Base-by-base conservation (phyloP, 2,329 filamentous ascomycete genomes). In the Clonostachys sp. region DNA sequence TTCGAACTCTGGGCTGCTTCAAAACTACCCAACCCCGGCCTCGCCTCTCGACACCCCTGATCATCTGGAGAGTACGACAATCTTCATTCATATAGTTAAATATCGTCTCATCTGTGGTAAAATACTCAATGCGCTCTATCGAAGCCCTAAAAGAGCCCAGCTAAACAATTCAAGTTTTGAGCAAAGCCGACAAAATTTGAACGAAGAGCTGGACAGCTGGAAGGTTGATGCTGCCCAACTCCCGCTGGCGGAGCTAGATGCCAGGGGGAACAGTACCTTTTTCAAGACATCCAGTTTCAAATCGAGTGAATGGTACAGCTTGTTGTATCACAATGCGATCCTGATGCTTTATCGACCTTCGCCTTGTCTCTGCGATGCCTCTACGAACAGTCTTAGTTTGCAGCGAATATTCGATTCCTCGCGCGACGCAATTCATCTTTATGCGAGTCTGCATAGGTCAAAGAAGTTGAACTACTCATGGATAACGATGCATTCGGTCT, bases 401-500 rank as follows among this genome's bases (percentile, higher is more conserved):
- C 66, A 69, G 35, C 61, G 63, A 18, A 63, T 72, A 13, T 72
- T 68, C 42, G 57, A 60, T 14, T 65, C 70, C 0, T 61, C 71
- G 2, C 60, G 63, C 20, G 58, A 68, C 16, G 57, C 68, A 0
- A 72, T 76, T 41, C 61, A 57, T 2, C 55, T 72, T 0, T 77
- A 77, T 45, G 63, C 72, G 1, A 65, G 62, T 16, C 53, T 77
- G 1, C 70, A 74, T 44, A 64, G 66, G 7, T 70, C 67, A 0
- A 60, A 70, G 5, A 68, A 67, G 42, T 69, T 76, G 48, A 76
- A 75, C 52, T 75, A 68, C 40, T 70, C 67, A 0, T 77, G 73
- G 72, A 68, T 76, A 24, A 73, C 73, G 0, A 63, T 76, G 48
- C 73, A 77, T 44, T 63, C 69, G 1, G 63, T 75, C 2, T 77